phyloP scores from a whole-genome alignment of 768 basidiomycete genomes.

The Mycena filopes region DNA sequence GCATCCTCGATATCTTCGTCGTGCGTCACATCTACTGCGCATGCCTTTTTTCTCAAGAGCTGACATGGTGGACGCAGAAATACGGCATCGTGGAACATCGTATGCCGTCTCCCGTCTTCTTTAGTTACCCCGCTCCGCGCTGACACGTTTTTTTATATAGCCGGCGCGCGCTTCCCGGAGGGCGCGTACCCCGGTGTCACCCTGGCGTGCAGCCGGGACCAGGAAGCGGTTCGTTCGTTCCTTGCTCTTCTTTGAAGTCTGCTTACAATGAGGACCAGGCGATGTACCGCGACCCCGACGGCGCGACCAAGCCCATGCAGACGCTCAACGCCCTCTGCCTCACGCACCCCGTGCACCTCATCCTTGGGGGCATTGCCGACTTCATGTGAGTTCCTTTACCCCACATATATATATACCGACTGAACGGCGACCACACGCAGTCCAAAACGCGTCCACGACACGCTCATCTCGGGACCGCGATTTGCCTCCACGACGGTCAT shows the following conservation, averaged over 20 bases:
- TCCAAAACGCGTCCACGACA: slow-evolving; percentile 48
- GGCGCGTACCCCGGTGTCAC: slow-evolving; percentile 54
- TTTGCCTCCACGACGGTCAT: slow-evolving; percentile 47
- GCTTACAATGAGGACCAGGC: too few species aligned
- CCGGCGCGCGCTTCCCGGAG: slow-evolving; percentile 29
- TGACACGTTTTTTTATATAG: slow-evolving; percentile 10
- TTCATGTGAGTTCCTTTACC: slow-evolving; percentile 56
- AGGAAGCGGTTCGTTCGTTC: slow-evolving; percentile 63
- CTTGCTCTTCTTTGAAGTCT: too few species aligned
- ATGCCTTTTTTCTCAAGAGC: background rate
- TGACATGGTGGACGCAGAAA: slow-evolving; percentile 46
- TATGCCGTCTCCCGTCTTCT: slow-evolving; percentile 35
- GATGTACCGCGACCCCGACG: slow-evolving; percentile 72
- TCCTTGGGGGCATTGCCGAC: slow-evolving; percentile 62
- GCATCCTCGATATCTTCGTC: slow-evolving; percentile 62
- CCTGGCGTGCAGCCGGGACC: slow-evolving; percentile 67
- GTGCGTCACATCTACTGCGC: slow-evolving; percentile 53
- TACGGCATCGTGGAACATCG: slow-evolving; percentile 56
- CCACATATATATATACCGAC: background rate
- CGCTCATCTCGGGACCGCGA: slow-evolving; percentile 43
- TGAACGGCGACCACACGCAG: slow-evolving; percentile 33
- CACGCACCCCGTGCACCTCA: slow-evolving; percentile 60
- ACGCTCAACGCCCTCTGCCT: slow-evolving; percentile 54
- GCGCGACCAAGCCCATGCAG: slow-evolving; percentile 62
- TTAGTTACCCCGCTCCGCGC: background rate